Evolutionary conservation across 2,329 filamentous ascomycete species (phyloP), one percentile per base, ranked within the genome.

Genomic region (Cryphonectria naterciae): DNA sequence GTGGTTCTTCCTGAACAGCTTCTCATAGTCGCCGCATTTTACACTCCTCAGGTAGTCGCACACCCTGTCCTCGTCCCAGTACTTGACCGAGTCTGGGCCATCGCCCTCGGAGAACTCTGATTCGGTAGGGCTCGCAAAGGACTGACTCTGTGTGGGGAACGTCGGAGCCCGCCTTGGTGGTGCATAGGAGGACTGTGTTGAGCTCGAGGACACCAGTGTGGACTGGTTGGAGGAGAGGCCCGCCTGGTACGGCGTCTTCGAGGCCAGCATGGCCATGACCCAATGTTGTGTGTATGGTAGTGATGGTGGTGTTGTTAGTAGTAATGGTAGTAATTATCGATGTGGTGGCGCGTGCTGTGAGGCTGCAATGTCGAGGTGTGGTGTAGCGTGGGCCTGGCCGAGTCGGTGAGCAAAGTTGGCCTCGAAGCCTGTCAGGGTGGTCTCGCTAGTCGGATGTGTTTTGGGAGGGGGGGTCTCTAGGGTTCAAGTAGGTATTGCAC

Each of bases 21-120:
- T 91, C 79, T 97, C 94, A 82, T 99, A 98, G 79, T 98, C 94
- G 76, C 92, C 91, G 79, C 95, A 98, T 78, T 97, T 95, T 79
- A 99, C 95, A 76, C 90, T 94, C 77, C 91, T 88, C 74, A 99
- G 86, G 87, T 97, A 99, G 67, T 97, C 93, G 78, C 92, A 93
- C 41, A 99, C 96, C 75, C 91, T 91, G 75, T 95, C 92, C 83
- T 98, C 96, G 78, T 95, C 92, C 95, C 95, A 98, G 80, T 88
- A 92, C 87, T 91, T 92, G 75, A 93, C 89, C 6, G 91, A 89
- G 77, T 94, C 92, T 68, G 92, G 87, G 43, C 89, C 88, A 75
- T 95, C 93, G 76, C 88, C 87, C 75, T 97, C 94, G 35, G 93
- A 96, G 81, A 97, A 97, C 76, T 97, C 94, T 39, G 94, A 97